Conservation (phyloP, 1,284 basidiomycete genomes). For the Crepidotus sp. region DNA sequence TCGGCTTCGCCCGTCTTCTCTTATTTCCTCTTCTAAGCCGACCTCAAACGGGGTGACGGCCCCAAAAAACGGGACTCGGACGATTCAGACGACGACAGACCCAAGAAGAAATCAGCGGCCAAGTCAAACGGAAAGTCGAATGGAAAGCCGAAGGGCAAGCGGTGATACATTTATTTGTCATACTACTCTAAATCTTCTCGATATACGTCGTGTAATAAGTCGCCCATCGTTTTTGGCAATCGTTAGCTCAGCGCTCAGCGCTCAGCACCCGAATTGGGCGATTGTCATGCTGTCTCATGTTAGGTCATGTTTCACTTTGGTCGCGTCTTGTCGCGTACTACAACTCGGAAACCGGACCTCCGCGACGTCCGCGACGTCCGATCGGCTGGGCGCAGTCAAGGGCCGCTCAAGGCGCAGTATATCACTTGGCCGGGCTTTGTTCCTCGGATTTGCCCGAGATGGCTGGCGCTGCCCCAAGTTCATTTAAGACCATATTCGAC, state of each 20-base stretch:
- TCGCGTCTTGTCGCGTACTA: too few relatives aligned
- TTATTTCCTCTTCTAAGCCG: slow-evolving; percentile 36
- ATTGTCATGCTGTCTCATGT: too few relatives aligned
- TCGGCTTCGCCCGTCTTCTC: neutral
- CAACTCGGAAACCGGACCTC: too few relatives aligned
- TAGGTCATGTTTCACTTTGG: too few relatives aligned
- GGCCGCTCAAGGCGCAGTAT: too few relatives aligned
- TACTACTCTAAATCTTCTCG: slow-evolving; percentile 7
- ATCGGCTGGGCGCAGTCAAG: too few relatives aligned
- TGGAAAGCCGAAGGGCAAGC: slow-evolving; percentile 15
- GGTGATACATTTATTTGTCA: slow-evolving; percentile 2
- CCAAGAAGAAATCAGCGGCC: slow-evolving; percentile 47
- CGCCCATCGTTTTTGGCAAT: too few relatives aligned
- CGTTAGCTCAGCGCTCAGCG: too few relatives aligned
- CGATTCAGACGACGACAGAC: slow-evolving; percentile 51
- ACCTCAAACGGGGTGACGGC: slow-evolving; percentile 53
- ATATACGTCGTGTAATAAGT: slow-evolving; percentile 10
- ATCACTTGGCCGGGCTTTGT: too few relatives aligned
- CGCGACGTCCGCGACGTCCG: too few relatives aligned
- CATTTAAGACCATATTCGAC: slow-evolving; percentile 3
- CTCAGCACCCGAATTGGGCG: neutral
- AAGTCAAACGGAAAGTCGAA: slow-evolving; percentile 14
- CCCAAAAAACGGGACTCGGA: slow-evolving; percentile 53
- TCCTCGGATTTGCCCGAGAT: too few relatives aligned
- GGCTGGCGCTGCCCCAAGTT: too few relatives aligned